Evolutionary conservation across 2,329 filamentous ascomycete genomes (phyloP).

Genomic region (Hansfordia pulvinata): DNA sequence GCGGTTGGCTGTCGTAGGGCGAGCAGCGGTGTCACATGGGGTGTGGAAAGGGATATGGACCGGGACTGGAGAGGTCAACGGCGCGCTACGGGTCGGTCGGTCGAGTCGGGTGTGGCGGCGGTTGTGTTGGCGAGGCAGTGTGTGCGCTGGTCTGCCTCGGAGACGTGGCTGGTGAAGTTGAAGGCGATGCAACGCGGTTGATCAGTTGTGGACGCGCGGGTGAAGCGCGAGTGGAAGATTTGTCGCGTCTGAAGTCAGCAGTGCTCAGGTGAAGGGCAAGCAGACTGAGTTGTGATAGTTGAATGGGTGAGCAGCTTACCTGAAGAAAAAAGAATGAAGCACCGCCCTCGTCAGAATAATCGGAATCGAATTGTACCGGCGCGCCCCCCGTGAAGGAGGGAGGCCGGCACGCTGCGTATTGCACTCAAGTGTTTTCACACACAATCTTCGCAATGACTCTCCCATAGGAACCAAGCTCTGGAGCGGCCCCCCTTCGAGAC

Average conservation of each 20-base stretch:
- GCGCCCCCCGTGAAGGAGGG: conserved; percentile 11
- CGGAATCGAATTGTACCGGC: conserved; percentile 75
- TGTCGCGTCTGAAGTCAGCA: neutral
- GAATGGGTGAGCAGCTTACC: conserved; percentile 12
- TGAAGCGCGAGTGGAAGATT: too few relatives aligned
- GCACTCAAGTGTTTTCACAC: conserved; percentile 78
- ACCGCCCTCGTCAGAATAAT: conserved; percentile 78
- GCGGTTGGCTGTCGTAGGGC: too few relatives aligned
- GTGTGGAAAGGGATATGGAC: too few relatives aligned
- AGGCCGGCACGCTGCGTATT: conserved; percentile 71
- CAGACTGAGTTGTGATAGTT: too few relatives aligned
- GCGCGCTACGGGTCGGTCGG: too few relatives aligned
- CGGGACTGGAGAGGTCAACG: too few relatives aligned
- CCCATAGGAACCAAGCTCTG: conserved; percentile 55
- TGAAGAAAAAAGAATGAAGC: conserved; percentile 37
- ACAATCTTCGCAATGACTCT: conserved; percentile 92
- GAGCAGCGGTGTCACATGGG: too few relatives aligned
- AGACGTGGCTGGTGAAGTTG: neutral
- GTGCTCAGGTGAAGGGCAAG: too few relatives aligned
- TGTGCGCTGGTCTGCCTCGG: too few relatives aligned
- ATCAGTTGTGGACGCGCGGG: too few relatives aligned
- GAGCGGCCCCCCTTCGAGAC: conserved; percentile 19
- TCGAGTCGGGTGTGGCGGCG: too few relatives aligned
- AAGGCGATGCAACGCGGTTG: neutral
- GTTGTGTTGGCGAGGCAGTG: too few relatives aligned